phyloP scores from a whole-genome alignment of 169 alveolate genomes.

The Plasmodium ovale region DNA sequence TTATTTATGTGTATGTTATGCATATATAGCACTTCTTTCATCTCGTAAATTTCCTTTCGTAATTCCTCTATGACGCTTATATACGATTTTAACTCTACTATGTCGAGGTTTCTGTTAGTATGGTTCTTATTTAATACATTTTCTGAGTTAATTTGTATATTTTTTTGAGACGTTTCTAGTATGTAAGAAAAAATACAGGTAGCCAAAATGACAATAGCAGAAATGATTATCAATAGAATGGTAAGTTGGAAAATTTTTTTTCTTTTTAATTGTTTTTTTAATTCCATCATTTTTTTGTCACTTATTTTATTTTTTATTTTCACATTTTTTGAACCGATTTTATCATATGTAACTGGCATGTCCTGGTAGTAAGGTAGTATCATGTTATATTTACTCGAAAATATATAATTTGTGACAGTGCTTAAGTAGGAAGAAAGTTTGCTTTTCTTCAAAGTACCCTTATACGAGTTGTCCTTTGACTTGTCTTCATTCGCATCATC shows the following conservation, averaged over 20 bases:
- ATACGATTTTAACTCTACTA: constrained; percentile 34
- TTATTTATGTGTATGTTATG: constrained; percentile 42
- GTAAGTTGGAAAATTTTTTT: constrained; percentile 34
- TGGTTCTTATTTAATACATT: constrained; percentile 13
- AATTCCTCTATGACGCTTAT: constrained; percentile 63
- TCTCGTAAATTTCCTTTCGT: constrained; percentile 55
- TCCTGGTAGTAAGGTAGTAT: constrained; percentile 51
- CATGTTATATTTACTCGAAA: constrained; percentile 42
- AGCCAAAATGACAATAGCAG: constrained; percentile 25
- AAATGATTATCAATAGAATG: constrained; percentile 13
- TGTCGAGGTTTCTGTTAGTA: constrained; percentile 13
- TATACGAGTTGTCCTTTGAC: not conserved
- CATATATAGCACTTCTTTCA: constrained; percentile 53
- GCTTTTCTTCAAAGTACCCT: not conserved
- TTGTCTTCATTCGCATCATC: not conserved
- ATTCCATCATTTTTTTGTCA: constrained; percentile 28
- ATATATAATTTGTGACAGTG: constrained; percentile 9
- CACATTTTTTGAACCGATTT: constrained; percentile 4
- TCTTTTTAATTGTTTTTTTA: constrained; percentile 37
- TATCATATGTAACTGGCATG: constrained; percentile 4
- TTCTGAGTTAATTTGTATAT: constrained; percentile 11
- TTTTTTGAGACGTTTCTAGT: constrained; percentile 56
- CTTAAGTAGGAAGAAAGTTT: constrained; percentile 10
- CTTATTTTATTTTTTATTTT: constrained; percentile 30
- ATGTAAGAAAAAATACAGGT: constrained; percentile 45